Percentiles rank a stretch among this genome's conserved stretches.
Conservation (phyloP, 2,329 filamentous ascomycete genomes). For the Neurospora sp. region DNA sequence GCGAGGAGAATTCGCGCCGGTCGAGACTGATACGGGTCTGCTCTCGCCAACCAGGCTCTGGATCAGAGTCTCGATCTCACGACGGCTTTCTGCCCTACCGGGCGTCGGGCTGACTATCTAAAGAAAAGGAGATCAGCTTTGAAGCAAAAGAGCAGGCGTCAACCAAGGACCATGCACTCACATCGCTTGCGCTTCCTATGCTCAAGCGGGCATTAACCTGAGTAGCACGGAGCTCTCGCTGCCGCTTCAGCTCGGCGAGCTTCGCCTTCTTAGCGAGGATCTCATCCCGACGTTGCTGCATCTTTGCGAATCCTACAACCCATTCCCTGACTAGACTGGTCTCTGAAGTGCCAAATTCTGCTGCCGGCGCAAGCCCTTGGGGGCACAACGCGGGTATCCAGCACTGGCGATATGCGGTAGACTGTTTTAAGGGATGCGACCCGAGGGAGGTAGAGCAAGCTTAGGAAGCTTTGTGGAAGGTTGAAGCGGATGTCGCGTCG, state of each 20-base stretch:
- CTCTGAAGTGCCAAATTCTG: constrained; percentile 18
- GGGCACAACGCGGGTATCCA: not conserved
- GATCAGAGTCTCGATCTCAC: constrained; percentile 79
- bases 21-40: constrained; percentile 58
- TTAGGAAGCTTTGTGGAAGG: not conserved
- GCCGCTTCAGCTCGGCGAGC: constrained; percentile 89
- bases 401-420: not conserved
- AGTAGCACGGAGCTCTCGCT: constrained; percentile 73
- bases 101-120: constrained; percentile 63
- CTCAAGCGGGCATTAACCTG: constrained; percentile 65
- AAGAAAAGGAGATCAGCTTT: not conserved
- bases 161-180: constrained; percentile 25
- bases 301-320: constrained; percentile 29
- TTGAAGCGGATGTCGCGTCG: not conserved
- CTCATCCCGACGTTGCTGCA: constrained; percentile 85
- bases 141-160: not conserved
- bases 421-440: not conserved
- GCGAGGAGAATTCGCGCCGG: constrained; percentile 56
- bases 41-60: constrained; percentile 74
- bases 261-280: constrained; percentile 95
- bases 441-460: not conserved
- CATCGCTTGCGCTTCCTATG: constrained; percentile 60
- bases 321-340: constrained; percentile 32
- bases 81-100: constrained; percentile 56
- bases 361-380: constrained; percentile 1